Base-by-base conservation (phyloP, 1,284 basidiomycete genomes). In the Cryptococcus hybrid region DNA sequence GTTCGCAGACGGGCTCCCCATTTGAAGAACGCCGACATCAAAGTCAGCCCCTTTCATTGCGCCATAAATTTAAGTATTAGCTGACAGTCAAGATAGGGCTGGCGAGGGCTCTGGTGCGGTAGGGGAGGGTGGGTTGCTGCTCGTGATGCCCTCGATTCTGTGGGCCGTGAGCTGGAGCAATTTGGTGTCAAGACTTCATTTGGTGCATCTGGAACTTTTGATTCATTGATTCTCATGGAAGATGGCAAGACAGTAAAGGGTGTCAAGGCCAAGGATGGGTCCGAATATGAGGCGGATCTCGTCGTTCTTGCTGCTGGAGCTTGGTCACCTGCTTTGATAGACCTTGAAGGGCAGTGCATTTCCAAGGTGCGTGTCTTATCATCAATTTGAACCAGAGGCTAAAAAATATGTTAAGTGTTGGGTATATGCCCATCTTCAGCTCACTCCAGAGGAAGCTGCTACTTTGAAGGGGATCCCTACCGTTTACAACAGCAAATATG, bases 251-350 rank as follows among this genome's bases (percentile, higher is more conserved):
- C 60, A 1, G 71, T 71, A 51, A 54, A 64, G n/a, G 74, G 75
- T 7, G 68, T 73, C 3, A 51, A 63, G 37, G 57, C 68, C 2
- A 66, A 65, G 13, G 74, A 77, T 52, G 76, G 75, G 0, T 68
- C 66, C 6, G 47, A 55, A 30, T 65, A 68, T 40, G 30, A 52
- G 3, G 74, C 74, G 5, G 74, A 76, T 51, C 53, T 66, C 43
- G 73, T 76, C 1, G 66, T 78, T n/a, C 58, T 78, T 12, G 74
- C 74, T 8, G 65, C 73, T 11, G 77, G 77, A 46, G 77, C 77
- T 1, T 78, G 76, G 77, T 68, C 67, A 9, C 69, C 73, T 7
- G 57, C 59, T 0, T 52, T 78, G 7, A 57, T 78, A 11, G 73
- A 78, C 58, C 67, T 76, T 7, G 57, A 76, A 43, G 75, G 67